phyloP scores from a whole-genome alignment of 2,329 filamentous ascomycete species.

The Fusarium acutatum region DNA sequence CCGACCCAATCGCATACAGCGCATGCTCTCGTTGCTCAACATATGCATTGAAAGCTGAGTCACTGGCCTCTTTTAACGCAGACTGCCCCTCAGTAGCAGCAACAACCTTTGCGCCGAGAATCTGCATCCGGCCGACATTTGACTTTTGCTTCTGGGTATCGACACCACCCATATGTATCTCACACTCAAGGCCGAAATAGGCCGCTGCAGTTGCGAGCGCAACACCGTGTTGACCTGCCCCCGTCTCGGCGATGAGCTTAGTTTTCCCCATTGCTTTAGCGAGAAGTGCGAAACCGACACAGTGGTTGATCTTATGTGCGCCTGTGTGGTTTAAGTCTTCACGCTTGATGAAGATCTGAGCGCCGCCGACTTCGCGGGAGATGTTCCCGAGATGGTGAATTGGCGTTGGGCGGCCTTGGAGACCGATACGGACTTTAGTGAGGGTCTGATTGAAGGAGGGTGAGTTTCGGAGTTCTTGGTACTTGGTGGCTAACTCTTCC shows the following conservation, averaged over 20 bases:
- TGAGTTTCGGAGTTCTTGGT: background rate
- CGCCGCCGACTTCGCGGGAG: background rate
- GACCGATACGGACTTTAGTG: background rate
- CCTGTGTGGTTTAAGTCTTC: constrained; percentile 7
- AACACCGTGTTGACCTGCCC: constrained; percentile 6
- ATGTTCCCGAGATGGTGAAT: background rate
- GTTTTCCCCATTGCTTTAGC: constrained; percentile 8
- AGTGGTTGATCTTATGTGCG: constrained; percentile 11
- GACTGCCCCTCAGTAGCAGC: background rate
- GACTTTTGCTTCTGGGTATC: constrained; percentile 8
- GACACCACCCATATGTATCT: constrained; percentile 1
- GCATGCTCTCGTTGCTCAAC: background rate
- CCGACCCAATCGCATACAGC: background rate
- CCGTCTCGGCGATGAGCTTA: constrained; percentile 3
- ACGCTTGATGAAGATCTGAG: background rate
- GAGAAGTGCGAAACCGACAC: constrained; percentile 6
- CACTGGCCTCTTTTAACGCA: constrained; percentile 5
- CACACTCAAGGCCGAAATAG: background rate
- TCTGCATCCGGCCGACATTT: constrained; percentile 1
- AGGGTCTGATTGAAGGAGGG: background rate
- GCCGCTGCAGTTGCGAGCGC: constrained; percentile 10
- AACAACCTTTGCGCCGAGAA: background rate
- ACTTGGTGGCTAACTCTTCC: background rate
- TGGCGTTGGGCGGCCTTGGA: constrained; percentile 1
- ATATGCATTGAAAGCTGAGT: background rate